Evolutionary conservation across 495 filamentous ascomycete genomes (phyloP).

Genomic region (Recurvomyces mirabilis): DNA sequence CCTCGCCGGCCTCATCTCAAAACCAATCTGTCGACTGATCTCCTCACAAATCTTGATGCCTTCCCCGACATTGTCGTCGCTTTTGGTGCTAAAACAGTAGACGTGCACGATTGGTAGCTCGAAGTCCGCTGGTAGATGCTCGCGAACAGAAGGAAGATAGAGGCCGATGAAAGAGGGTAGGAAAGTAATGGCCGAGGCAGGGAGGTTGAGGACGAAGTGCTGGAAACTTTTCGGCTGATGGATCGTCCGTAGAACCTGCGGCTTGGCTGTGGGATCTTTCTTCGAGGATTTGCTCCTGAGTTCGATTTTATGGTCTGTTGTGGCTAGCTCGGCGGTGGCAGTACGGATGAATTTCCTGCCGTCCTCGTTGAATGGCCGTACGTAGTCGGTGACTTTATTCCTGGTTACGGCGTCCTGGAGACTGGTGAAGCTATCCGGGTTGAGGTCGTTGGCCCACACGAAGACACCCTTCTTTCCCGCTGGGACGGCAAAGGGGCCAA

Average conservation of each 20-base stretch:
- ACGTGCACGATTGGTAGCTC: conserved; percentile 77
- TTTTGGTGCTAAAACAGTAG: conserved; percentile 76
- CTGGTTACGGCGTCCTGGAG: conserved; percentile 56
- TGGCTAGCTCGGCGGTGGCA: conserved; percentile 52
- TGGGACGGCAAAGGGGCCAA: conserved; percentile 89
- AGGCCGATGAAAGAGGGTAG: conserved; percentile 74
- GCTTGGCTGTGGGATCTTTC: conserved; percentile 13
- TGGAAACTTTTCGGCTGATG: conserved; percentile 43
- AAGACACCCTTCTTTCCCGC: conserved; percentile 84
- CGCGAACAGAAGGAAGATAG: conserved; percentile 57
- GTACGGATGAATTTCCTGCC: conserved; percentile 66
- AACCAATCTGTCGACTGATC: conserved; percentile 50
- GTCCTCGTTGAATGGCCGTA: conserved; percentile 68
- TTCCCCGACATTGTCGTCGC: conserved; percentile 52
- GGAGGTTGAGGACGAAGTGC: conserved; percentile 97
- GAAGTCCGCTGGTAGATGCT: conserved; percentile 44
- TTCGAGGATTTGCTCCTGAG: conserved; percentile 7
- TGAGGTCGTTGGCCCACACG: conserved; percentile 95
- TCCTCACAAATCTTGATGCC: conserved; percentile 55
- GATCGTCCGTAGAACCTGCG: conserved; percentile 16
- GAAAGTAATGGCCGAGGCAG: conserved; percentile 76
- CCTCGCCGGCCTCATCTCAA: conserved; percentile 48
- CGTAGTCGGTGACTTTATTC: conserved; percentile 74
- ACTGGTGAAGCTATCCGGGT: conserved; percentile 69
- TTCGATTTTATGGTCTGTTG: conserved; percentile 35